These are phyloP conservation scores for Hygrocybe punicea DNA, from an alignment of 768 basidiomycete genomes.

Conservation along the genomic window DNA sequence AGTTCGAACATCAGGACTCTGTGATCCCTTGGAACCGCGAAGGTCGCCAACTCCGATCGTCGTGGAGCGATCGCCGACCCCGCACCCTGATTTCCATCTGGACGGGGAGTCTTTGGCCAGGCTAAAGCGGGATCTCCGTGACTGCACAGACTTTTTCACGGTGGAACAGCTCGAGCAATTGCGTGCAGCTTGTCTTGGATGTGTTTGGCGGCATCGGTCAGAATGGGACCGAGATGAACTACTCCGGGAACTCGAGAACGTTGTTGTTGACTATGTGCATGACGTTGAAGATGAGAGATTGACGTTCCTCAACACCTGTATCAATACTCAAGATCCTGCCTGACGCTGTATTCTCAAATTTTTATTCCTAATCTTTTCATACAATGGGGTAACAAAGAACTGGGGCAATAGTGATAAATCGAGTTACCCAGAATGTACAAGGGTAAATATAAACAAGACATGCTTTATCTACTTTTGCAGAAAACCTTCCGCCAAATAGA, in stretches of 20 bases:
- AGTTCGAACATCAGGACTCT: constrained; percentile 17
- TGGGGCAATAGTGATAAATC: neutral
- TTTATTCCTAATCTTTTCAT: neutral
- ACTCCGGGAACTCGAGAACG: constrained; percentile 52
- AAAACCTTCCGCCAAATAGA: too few species aligned
- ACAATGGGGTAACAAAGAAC: too few species aligned
- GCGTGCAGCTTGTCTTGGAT: constrained; percentile 74
- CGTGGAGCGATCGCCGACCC: constrained; percentile 60
- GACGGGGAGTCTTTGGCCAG: constrained; percentile 47
- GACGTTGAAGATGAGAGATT: constrained; percentile 50
- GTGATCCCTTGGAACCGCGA: constrained; percentile 9
- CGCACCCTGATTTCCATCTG: constrained; percentile 74
- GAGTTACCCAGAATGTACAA: neutral
- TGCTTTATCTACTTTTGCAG: too few species aligned
- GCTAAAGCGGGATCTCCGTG: constrained; percentile 49
- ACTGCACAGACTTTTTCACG: constrained; percentile 56
- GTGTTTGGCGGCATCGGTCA: constrained; percentile 75
- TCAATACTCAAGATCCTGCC: too few species aligned
- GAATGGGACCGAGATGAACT: constrained; percentile 81
- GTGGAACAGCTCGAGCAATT: constrained; percentile 94
- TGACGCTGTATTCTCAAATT: too few species aligned
- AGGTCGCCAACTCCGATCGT: constrained; percentile 40
- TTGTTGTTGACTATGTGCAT: constrained; percentile 62
- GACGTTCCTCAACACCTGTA: too few species aligned
- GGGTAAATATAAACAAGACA: too few species aligned